These are phyloP conservation scores for Adansonia gregorii DNA, from an alignment of 441 rosid species.

Conservation along the genomic window DNA sequence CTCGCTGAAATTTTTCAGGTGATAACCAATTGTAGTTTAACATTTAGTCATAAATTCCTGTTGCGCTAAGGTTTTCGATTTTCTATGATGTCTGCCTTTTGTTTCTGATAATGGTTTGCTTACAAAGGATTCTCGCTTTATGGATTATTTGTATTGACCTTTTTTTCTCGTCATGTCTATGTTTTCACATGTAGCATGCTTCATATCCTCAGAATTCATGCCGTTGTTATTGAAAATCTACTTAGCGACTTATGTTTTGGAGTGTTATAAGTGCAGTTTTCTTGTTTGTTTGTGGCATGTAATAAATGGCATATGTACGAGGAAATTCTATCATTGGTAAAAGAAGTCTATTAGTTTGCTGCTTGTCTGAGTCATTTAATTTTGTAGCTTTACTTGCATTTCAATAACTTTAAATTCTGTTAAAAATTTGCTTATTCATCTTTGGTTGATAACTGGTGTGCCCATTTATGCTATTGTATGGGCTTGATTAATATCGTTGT, in stretches of 20 bases:
- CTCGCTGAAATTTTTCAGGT: slow-evolving; percentile 92
- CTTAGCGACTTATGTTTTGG: not conserved
- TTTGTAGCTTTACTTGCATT: slow-evolving; percentile 10
- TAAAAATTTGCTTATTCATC: not conserved
- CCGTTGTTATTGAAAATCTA: not conserved
- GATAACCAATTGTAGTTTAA: slow-evolving; percentile 18
- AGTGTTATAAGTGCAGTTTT: not conserved
- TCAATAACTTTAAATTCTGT: not conserved
- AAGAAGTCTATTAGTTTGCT: not conserved
- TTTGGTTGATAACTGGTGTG: not conserved
- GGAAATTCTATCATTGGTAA: not conserved
- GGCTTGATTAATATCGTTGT: not conserved
- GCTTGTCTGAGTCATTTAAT: not conserved
- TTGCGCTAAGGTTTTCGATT: slow-evolving; percentile 1
- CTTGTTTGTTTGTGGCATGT: not conserved
- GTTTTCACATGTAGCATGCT: not conserved
- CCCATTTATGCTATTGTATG: slow-evolving; percentile 9
- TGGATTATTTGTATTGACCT: not conserved
- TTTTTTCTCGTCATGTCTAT: not conserved
- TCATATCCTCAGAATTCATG: not conserved
- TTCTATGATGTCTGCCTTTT: not conserved
- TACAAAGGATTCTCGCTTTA: not conserved
- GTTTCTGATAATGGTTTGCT: not conserved
- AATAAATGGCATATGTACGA: not conserved
- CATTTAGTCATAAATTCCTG: not conserved